phyloP scores from a whole-genome alignment of 306 rosid genomes.

The Acacia melanoxylon region DNA sequence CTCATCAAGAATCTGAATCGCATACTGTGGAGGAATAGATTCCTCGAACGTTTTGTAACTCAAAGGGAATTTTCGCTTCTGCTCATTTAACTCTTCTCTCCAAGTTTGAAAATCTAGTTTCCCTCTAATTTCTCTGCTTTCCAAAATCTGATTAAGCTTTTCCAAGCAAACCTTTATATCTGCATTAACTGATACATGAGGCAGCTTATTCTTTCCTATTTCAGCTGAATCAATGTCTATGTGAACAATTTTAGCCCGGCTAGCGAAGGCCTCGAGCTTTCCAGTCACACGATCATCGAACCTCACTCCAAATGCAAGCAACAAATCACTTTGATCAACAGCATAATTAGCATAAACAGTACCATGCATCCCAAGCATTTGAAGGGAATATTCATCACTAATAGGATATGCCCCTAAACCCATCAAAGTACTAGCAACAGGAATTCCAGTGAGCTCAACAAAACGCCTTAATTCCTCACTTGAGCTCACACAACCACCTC shows the following conservation, averaged over 20 bases:
- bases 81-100: constrained; percentile 77
- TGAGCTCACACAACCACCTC: constrained; percentile 83
- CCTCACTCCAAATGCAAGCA: constrained; percentile 93
- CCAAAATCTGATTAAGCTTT: constrained; percentile 64
- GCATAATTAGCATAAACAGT: constrained; percentile 93
- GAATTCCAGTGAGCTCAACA: constrained; percentile 70
- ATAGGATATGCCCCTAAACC: constrained; percentile 74
- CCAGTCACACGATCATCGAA: constrained; percentile 94
- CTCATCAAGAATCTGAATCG: constrained; percentile 83
- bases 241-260: constrained; percentile 88
- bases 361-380: constrained; percentile 94
- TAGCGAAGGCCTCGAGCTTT: constrained; percentile 84
- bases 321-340: constrained; percentile 69
- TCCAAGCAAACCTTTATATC: constrained; percentile 74
- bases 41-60: constrained; percentile 70
- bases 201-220: constrained; percentile 95
- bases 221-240: constrained; percentile 91
- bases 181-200: constrained; percentile 69
- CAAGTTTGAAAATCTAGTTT: constrained; percentile 57
- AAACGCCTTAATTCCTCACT: constrained; percentile 69
- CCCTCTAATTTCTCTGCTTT: constrained; percentile 30
- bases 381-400: constrained; percentile 56
- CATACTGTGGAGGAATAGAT: constrained; percentile 77
- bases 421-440: constrained; percentile 87
- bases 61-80: constrained; percentile 66